Evolutionary conservation across 2,329 filamentous ascomycete species (phyloP).

Genomic region (Epichloe glyceriae): DNA sequence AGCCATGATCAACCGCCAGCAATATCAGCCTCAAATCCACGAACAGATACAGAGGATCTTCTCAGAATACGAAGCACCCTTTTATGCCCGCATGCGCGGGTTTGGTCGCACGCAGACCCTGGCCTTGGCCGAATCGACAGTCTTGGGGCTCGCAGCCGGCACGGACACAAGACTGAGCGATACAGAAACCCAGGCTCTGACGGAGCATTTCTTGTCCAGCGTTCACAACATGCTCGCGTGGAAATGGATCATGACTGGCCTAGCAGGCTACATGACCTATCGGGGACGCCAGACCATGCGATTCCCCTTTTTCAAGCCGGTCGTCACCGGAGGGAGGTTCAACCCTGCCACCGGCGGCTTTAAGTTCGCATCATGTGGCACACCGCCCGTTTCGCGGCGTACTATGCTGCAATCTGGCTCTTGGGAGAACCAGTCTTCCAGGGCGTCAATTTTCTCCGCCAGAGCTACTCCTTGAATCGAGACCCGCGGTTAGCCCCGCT

Average conservation of each 20-base stretch:
- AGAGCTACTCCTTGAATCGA: conserved; percentile 11
- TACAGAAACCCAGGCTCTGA: conserved; percentile 22
- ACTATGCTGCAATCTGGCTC: conserved; percentile 16
- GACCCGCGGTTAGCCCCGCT: conserved; percentile 19
- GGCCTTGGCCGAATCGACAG: conserved; percentile 15
- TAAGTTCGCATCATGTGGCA: conserved; percentile 24
- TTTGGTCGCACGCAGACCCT: conserved; percentile 16
- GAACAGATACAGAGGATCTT: conserved; percentile 21
- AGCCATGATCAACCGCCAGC: conserved; percentile 15
- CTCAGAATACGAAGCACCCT: conserved; percentile 19
- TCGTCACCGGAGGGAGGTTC: conserved; percentile 13
- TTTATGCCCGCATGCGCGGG: conserved; percentile 19
- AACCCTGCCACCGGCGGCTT: conserved; percentile 18
- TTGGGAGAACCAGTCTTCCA: conserved; percentile 16
- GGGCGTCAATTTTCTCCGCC: conserved; percentile 16
- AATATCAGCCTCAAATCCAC: conserved; percentile 18
- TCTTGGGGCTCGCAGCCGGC: conserved; percentile 17
- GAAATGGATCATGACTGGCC: conserved; percentile 14
- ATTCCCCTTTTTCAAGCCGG: conserved; percentile 28
- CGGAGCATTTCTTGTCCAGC: conserved; percentile 19
- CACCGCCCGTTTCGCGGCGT: conserved; percentile 19
- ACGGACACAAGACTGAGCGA: conserved; percentile 21
- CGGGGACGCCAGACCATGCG: conserved; percentile 20
- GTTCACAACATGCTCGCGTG: conserved; percentile 20
- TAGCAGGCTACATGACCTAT: conserved; percentile 15